Percentiles rank a stretch among this genome's conserved stretches.
Conservation (phyloP, 1,284 basidiomycete genomes). For the Pseudomicrostroma phylloplanum region DNA sequence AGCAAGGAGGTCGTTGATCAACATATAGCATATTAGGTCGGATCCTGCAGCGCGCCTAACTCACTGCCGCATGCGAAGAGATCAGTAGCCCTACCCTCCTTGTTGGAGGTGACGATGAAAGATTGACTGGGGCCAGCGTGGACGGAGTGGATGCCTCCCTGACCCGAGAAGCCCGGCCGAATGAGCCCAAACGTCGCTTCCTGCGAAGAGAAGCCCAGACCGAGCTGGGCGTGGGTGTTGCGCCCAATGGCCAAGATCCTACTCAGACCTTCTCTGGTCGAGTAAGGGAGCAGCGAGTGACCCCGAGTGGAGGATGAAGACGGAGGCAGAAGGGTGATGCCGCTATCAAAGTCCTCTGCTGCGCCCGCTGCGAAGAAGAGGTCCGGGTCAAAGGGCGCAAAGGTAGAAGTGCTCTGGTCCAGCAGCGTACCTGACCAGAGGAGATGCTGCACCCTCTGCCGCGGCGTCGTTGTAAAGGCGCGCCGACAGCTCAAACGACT, state of each 20-base stretch:
- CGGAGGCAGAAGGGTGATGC: not conserved
- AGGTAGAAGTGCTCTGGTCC: not conserved
- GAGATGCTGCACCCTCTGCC: slow-evolving; percentile 2
- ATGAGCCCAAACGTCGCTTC: slow-evolving; percentile 18
- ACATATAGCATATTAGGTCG: not conserved
- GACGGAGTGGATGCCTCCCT: slow-evolving; percentile 8
- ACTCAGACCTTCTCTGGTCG: not conserved
- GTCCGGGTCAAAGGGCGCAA: not conserved
- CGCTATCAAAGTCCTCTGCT: not conserved
- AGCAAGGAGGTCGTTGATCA: not conserved
- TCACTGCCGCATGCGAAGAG: slow-evolving; percentile 13
- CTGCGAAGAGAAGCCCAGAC: slow-evolving; percentile 16
- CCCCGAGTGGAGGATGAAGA: not conserved
- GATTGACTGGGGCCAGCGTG: slow-evolving; percentile 9
- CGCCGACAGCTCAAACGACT: too few species aligned
- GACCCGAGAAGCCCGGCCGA: slow-evolving; percentile 9
- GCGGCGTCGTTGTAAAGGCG: too few species aligned
- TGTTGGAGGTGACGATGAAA: slow-evolving; percentile 11
- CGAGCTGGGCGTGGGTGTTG: slow-evolving; percentile 16
- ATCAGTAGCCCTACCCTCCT: not conserved
- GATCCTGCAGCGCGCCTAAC: slow-evolving; percentile 1
- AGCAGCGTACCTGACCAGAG: slow-evolving; percentile 1
- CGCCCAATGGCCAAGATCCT: slow-evolving; percentile 10
- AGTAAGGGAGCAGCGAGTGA: not conserved
- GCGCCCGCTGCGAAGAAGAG: not conserved